phyloP scores from a whole-genome alignment of 805 yeast genomes.

The Suhomyces vadensis region DNA sequence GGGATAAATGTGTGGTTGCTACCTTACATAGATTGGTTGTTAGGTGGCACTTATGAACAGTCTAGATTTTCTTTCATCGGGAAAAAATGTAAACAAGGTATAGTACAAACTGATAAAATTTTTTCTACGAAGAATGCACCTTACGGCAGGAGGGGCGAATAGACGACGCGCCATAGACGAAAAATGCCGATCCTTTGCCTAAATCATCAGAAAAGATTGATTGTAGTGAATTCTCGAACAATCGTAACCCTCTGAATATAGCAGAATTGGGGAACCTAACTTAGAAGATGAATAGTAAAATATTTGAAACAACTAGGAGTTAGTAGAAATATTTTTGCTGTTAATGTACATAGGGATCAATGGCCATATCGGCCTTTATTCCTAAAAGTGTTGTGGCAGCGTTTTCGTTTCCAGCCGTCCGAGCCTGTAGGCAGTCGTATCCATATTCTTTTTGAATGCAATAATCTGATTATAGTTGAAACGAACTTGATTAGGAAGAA shows the following conservation, averaged over 20 bases:
- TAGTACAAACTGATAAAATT: neutral
- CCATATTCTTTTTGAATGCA: no score
- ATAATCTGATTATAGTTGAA: no score
- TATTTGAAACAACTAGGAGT: no score
- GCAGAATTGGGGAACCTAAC: neutral
- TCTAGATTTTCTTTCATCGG: neutral
- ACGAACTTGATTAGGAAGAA: neutral
- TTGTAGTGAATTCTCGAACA: neutral
- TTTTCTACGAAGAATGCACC: neutral
- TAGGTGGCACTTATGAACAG: neutral
- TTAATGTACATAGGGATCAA: neutral
- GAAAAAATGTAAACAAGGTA: neutral
- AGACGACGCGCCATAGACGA: slow-evolving; percentile 4
- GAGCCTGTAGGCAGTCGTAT: no score
- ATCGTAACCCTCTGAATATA: neutral
- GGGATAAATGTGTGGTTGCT: neutral
- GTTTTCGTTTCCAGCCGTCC: no score
- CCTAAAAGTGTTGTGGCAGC: no score
- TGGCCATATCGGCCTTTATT: neutral
- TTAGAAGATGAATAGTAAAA: no score
- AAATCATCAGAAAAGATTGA: neutral
- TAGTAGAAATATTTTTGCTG: slow-evolving; percentile 1
- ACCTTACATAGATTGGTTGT: neutral
- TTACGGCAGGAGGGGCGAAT: neutral
- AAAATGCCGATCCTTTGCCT: slow-evolving; percentile 3